Conservation (phyloP, 78 protist species). For the Dictyostelium brefeldianum region DNA sequence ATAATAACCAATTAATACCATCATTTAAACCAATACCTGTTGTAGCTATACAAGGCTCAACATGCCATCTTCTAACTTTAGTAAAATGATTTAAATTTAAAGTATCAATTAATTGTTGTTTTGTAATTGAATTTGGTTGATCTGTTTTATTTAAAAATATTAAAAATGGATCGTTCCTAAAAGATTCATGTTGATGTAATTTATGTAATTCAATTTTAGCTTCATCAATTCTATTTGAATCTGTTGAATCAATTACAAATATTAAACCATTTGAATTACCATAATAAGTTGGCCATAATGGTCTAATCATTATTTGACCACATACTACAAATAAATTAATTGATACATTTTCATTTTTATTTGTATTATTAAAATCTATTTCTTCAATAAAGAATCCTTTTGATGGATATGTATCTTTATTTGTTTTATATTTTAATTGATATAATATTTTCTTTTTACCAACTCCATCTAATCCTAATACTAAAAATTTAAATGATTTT, state of each 20-base stretch:
- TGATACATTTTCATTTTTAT: slow-evolving; percentile 31
- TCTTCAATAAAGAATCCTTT: slow-evolving; percentile 96
- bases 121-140: slow-evolving; percentile 92
- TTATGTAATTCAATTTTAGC: slow-evolving; percentile 79
- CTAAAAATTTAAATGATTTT: too few species aligned
- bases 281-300: slow-evolving; percentile 94
- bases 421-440: slow-evolving; percentile 82
- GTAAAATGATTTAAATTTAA: slow-evolving; percentile 87
- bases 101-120: slow-evolving; percentile 90
- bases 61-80: slow-evolving; percentile 87
- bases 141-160: slow-evolving; percentile 92
- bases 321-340: slow-evolving; percentile 95
- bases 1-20: slow-evolving; percentile 95
- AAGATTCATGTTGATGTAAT: slow-evolving; percentile 32
- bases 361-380: slow-evolving; percentile 74
- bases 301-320: slow-evolving; percentile 95
- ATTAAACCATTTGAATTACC: slow-evolving; percentile 90
- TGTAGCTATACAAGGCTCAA: slow-evolving; percentile 90
- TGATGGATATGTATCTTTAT: slow-evolving; percentile 49
- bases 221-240: slow-evolving; percentile 86
- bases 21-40: slow-evolving; percentile 94
- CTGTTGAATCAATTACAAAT: slow-evolving; percentile 95
- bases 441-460: slow-evolving; percentile 92
- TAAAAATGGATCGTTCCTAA: slow-evolving; percentile 61
- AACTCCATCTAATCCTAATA: slow-evolving; percentile 96